These are phyloP conservation scores for Centaurea solstitialis DNA, from an alignment of 129 eudicot genomes.

Conservation along the genomic window DNA sequence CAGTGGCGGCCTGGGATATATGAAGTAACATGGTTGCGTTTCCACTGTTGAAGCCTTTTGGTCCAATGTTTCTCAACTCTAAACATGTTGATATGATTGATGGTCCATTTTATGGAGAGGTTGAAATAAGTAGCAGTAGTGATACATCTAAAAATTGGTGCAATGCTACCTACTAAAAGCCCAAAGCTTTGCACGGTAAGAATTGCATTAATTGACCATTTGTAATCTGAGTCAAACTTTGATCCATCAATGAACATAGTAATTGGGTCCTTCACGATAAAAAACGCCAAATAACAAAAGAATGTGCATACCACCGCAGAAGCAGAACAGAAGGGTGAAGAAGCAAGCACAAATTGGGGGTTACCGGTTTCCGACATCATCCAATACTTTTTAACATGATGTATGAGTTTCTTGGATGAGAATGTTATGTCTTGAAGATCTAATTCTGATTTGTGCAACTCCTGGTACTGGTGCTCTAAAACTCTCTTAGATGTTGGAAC, in stretches of 20 bases:
- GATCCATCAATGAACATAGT: no score
- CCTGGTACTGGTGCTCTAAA: conserved; percentile 2
- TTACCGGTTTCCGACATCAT: conserved; percentile 25
- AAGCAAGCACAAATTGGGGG: conserved; percentile 23
- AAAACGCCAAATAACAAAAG: no score
- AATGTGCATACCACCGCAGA: neutral
- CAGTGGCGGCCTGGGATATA: conserved; percentile 1
- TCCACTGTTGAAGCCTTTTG: conserved; percentile 25
- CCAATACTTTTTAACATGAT: conserved; percentile 14
- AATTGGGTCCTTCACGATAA: neutral
- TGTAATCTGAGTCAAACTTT: no score
- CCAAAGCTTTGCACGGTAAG: neutral
- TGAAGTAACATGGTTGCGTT: neutral
- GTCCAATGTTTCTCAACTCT: conserved; percentile 28
- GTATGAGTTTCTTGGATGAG: neutral
- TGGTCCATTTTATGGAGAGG: neutral
- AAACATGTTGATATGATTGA: neutral
- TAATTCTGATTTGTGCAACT: neutral
- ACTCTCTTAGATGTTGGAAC: conserved; percentile 4
- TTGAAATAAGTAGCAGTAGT: neutral
- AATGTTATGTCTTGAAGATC: neutral
- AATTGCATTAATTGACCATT: neutral
- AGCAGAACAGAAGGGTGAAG: conserved; percentile 13
- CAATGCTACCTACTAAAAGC: neutral
- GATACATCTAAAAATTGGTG: conserved; percentile 22